Evolutionary conservation across 2,329 filamentous ascomycete genomes (phyloP), one percentile per base, ranked within the genome.

Genomic region (Cadophora gregata): DNA sequence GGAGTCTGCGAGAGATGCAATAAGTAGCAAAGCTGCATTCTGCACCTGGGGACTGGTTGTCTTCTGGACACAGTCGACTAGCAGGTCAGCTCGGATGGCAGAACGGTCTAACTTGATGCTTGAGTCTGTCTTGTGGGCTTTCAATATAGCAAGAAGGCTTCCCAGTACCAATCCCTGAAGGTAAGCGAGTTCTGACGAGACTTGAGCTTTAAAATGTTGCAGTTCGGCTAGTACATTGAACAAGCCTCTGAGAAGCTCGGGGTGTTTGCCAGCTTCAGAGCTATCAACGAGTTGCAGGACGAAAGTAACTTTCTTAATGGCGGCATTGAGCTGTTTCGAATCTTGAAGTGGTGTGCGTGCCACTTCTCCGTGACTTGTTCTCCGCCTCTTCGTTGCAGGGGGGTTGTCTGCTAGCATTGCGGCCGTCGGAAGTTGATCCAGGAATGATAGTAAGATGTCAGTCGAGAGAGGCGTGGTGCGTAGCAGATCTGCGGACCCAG

Each of bases 21-120:
- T 92, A 29, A 99, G 83, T 9, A 98, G 86, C 16, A 99, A 84
- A 4, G 96, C 94, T 6, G 91, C 89, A 76, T 97, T 97, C 77
- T 98, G 96, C 7, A 99, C 93, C 70, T 97, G 93, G 0, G 94
- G 93, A 77, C 92, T 97, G 29, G 92, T 88, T 0, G 94, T 96
- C 69, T 93, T 94, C 75, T 96, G 92, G 53, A 99, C 92, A 80
- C 94, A 97, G 76, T 96, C 94, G 59, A 98, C 93, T 63, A 99
- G 88, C 55, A 98, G 81, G 77, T 99, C 96, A 3, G 93, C 92
- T 65, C 96, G 90, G 47, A 97, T 91, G 45, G 89, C 89, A 2
- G 92, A 90, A 55, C 88, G 88, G 77, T 96, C 93, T 65, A 97
- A 89, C 66, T 86, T 85, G 48, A 90, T 81, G 38, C 79, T 80